Evolutionary conservation across 768 basidiomycete genomes (phyloP), one percentile per base, ranked within the genome.

Genomic region (Boletellus ananas): DNA sequence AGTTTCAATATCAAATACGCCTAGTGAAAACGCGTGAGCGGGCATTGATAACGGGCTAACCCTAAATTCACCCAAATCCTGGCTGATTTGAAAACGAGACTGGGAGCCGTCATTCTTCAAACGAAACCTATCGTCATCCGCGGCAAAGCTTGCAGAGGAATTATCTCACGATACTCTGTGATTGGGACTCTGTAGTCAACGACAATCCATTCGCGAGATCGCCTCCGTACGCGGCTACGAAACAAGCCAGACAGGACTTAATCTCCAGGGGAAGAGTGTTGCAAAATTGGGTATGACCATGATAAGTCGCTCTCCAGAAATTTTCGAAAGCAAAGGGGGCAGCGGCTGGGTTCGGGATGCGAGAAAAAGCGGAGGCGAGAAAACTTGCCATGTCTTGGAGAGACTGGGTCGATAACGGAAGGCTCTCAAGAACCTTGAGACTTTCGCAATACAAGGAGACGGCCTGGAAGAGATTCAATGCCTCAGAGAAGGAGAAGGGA

Each of bases 251-350:
- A 37, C 73, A 76, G 11, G 66, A 66, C 43, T 71, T 73, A 52
- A 82, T 67, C 17, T 63, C 67, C 6, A 63, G 58, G 0, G 83
- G 79, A 49, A 78, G 76, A 16, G 59, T 49, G 0, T 55, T 35
- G 43, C 59, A 62, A 25, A 76, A 71, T 29, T 74, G 66, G 23
- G 63, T 62, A 33, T 59, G 67, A n/a, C 65, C 66, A 31, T 79
- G 74, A 58, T 80, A 84, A 3, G 79, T 79, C 34, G 65, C 64
- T n/a, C 71, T 71, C 84, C 84, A 86, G 59, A 80, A 85, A 2
- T 62, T 66, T 54, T 73, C 71, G 51, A 85, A 86, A 1, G 77
- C 73, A 6, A 75, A 57, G 1, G 80, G 77, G 0, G 79, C 83
- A 17, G 72, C 65, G 9, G 77, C 75, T 3, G 77, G 77, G 3